Base-by-base conservation (phyloP, 2,329 filamentous ascomycete genomes). In the Clonostachys solani region DNA sequence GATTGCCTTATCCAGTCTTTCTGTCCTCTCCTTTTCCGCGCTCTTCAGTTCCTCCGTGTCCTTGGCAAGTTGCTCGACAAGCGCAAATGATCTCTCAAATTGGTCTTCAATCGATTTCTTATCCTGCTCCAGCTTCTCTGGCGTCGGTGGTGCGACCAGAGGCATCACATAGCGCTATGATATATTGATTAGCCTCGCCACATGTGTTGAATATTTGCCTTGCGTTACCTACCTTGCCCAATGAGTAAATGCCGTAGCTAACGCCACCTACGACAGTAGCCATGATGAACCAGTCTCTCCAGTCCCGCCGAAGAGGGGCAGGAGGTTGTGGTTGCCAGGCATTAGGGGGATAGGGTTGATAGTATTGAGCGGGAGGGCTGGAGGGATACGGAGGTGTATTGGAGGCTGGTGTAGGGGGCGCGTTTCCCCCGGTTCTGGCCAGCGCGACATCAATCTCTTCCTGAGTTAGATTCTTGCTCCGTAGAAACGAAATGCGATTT, bases 241-340 rank as follows among this genome's bases (percentile, higher is more conserved):
- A 79, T 54, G 86, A 81, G 63, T 94, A 99, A 18, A 96, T 69
- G 1, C 92, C 92, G 60, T 96, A 97, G 37, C 90, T 80, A 17
- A 96, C 85, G 43, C 92, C 90, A 48, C 91, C 87, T 52, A 95
- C 86, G 12, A 97, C 89, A 0, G 94, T 99, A 8, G 94, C 94
- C 90, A 97, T 96, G 67, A 99, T 97, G 69, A 99, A 99, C 88
- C 91, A 97, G 64, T 99, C 94, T 51, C 95, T 81, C 94, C 94
- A 99, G 69, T 99, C 94, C 60, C 94, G 78, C 62, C 83, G 85
- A 4, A 91, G 91, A 3, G 83, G 69, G 47, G 78, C 74, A 2
- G 77, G 77, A 5, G 80, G 71, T 4, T 29, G 9, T 33, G 73
- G 74, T 58, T 81, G 80, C 80, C 80, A 84, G 55, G 75, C 71